A percentile compares a stretch with the other conserved stretches of the same genome.
These are phyloP conservation scores for Fraxinus platypoda DNA, from an alignment of 305 asterid species.

Conservation along the genomic window DNA sequence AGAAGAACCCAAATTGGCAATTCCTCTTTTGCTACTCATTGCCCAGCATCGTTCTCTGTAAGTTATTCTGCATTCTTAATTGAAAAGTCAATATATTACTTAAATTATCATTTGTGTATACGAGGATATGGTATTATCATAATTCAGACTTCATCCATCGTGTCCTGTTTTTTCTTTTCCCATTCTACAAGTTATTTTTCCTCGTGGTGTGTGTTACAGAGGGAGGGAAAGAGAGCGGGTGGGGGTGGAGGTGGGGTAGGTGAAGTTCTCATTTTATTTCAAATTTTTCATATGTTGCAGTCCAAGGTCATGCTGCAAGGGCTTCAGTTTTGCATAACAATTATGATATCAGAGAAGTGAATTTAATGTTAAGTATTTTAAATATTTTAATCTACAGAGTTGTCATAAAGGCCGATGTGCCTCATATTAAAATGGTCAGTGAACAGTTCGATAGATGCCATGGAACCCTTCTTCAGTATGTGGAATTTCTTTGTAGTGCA, in stretches of 20 bases:
- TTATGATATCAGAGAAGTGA: constrained; percentile 5
- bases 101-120: background rate
- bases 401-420: constrained; percentile 79
- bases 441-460: constrained; percentile 99
- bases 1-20: constrained; percentile 92
- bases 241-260: constrained; percentile 3
- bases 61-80: constrained; percentile 29
- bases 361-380: constrained; percentile 3
- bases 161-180: background rate
- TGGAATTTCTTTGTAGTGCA: constrained; percentile 92
- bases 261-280: background rate
- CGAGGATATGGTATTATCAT: background rate
- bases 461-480: constrained; percentile 98
- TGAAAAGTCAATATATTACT: background rate
- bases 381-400: constrained; percentile 57
- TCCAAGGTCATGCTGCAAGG: background rate
- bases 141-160: background rate
- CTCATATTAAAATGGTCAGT: constrained; percentile 93
- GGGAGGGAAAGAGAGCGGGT: background rate
- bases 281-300: background rate
- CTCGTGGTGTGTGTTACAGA: background rate
- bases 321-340: constrained; percentile 5
- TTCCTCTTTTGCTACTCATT: constrained; percentile 92
- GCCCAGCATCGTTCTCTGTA: constrained; percentile 98
- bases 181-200: background rate